Base-by-base conservation (phyloP, 2,329 filamentous ascomycete species). In the Fonsecaea monophora region DNA sequence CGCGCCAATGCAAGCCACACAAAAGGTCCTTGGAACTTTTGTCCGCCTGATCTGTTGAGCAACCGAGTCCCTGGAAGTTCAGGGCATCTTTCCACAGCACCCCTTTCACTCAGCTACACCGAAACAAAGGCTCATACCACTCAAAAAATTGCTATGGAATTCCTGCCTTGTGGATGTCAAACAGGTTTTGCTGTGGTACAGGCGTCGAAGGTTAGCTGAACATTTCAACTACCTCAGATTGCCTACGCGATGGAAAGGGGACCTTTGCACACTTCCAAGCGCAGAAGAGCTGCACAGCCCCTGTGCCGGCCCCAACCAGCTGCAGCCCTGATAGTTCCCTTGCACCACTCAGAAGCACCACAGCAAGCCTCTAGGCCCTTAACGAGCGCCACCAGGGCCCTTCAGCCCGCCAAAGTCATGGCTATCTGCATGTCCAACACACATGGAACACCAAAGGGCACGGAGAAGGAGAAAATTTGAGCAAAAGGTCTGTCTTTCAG, bases 1-100 rank as follows among this genome's bases (percentile, higher is more conserved):
- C 18, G 15, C 45, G 45, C 45, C 45, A 50, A 50, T 50, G 45
- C 45, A 50, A 50, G 45, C 45, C 45, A 50, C 45, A 30, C 45
- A 3, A 50, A 50, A 50, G 45, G n/a, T 25, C 45, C 45, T 10
- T 2, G 21, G 45, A 12, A 30, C 45, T 30, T 50, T 50, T 50
- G 45, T 25, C 45, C 6, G 2, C 13, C 40, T 38, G 35, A 38
- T 38, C 35, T 38, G 35, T 38, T 38, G 35, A 3, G 35, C 35
- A 38, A 10, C 35, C 12, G 35, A 13, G 35, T 13, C 35, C 35
- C 35, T 38, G 35, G 35, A 10, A 9, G 35, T 7, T 32, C 30
- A 32, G 30, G 30, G 30, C 30, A 32, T 32, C 30, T 13, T 38
- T 38, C 5, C 35, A 38, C 35, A 38, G 35, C 35, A 8, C 35